Base-by-base conservation (phyloP, 164 flowering plant genomes). In the Macadamia integrifolia region DNA sequence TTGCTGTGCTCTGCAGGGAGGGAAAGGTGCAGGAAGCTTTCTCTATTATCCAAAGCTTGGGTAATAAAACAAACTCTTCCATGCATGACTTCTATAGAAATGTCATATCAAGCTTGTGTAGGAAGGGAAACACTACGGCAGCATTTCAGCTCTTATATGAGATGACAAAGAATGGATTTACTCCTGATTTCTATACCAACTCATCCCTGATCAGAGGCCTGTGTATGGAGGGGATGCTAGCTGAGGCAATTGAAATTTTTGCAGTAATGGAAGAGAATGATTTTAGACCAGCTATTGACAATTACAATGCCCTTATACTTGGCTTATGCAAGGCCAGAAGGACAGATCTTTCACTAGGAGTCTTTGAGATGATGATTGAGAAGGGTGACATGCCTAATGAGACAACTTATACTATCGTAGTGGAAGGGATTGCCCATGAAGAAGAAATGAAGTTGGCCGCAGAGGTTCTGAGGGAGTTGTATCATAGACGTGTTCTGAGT, bases 171-270 rank as follows among this genome's bases (percentile, higher is more conserved):
- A 61, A 60, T 64, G 97, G 91, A 7, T 92, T 88, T 69, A 80
- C 74, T 13, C 95, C 97, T 1, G 95, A 92, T 61, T 76, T 93
- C 1, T 85, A 77, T 57, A 90, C 91, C 0, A 86, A 83, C 71
- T 88, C 95, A 9, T 84, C 92, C 18, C 68, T 92, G 75, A 85
- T 92, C 64, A 80, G 89, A 77, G 97, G 98, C n/a, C 61, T 94
- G 56, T 94, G 96, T 62, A 4, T 76, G 83, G 97, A 94, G 72
- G 90, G 92, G 64, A 87, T 90, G 97, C 61, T 92, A 9, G 80
- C 83, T 58, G 93, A 76, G 66, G 98, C 92, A 7, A 59, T 86
- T 65, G 80, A 76, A 72, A 79, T 94, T n/a, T 79, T 87, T 42
- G 40, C n/a, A 8, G 66, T 85, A 10, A 79, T 92, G 95, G 96